These are phyloP conservation scores for Centaurea solstitialis DNA, from an alignment of 129 eudicot genomes.

Conservation along the genomic window DNA sequence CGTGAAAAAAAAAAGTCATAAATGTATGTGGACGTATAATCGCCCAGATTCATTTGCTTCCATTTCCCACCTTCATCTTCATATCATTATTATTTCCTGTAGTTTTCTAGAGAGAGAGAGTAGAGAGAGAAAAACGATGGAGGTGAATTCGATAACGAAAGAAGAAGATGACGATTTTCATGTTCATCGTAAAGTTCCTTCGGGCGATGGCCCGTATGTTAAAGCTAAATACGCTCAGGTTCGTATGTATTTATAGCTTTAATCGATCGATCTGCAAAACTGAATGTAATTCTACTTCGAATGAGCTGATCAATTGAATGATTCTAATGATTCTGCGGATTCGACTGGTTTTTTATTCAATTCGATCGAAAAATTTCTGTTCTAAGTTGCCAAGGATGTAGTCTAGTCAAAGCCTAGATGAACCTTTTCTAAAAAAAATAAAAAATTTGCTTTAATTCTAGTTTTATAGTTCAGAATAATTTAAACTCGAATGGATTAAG, in stretches of 20 bases:
- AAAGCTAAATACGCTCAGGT: constrained; percentile 84
- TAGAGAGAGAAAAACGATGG: constrained; percentile 14
- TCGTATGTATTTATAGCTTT: not conserved
- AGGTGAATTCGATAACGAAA: not conserved
- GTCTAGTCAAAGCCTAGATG: too few relatives aligned
- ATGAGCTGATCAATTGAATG: not conserved
- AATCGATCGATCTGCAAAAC: not conserved
- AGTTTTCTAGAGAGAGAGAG: constrained; percentile 3
- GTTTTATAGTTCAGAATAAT: too few relatives aligned
- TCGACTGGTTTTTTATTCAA: not conserved
- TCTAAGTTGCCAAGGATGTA: too few relatives aligned
- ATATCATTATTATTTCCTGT: not conserved
- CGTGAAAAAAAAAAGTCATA: not conserved
- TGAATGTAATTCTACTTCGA: not conserved
- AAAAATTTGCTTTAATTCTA: too few relatives aligned
- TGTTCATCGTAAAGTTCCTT: constrained; percentile 68
- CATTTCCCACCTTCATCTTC: not conserved
- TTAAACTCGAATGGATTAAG: not conserved
- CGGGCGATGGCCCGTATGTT: constrained; percentile 75
- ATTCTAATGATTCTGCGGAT: not conserved
- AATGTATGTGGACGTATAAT: not conserved
- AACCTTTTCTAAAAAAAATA: too few relatives aligned
- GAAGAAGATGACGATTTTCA: constrained; percentile 45
- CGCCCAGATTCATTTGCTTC: not conserved
- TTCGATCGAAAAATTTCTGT: too few relatives aligned